phyloP scores from a whole-genome alignment of 192 early-diverging fungal genomes.

The Gonapodya prolifera region DNA sequence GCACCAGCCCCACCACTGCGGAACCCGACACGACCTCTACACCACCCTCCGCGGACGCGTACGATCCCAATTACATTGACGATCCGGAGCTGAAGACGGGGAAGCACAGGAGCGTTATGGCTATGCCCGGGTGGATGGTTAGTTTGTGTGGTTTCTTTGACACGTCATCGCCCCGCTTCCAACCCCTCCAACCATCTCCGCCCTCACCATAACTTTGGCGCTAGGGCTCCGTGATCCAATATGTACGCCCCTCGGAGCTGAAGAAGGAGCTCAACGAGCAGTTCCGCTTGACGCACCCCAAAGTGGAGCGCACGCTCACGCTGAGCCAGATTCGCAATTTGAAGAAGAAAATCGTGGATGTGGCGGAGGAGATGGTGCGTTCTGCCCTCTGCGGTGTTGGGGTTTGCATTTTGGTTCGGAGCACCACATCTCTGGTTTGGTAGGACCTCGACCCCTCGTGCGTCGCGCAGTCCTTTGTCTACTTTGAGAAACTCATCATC shows the following conservation, averaged over 20 bases:
- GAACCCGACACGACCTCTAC: too few species aligned
- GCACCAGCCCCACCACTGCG: background rate
- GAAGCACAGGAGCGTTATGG: conserved; percentile 61
- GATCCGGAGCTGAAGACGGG: conserved; percentile 73
- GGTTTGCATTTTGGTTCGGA: conserved; percentile 24
- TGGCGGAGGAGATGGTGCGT: conserved; percentile 32
- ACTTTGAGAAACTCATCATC: conserved; percentile 88
- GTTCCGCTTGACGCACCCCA: conserved; percentile 66
- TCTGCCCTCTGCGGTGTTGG: background rate
- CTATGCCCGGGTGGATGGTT: conserved; percentile 71
- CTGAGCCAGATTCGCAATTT: conserved; percentile 78
- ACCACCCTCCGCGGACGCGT: conserved; percentile 23
- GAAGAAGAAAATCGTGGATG: conserved; percentile 48
- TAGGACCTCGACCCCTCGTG: conserved; percentile 80
- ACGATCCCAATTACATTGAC: conserved; percentile 78
- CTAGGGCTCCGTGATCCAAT: conserved; percentile 71
- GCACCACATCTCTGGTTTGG: conserved; percentile 10
- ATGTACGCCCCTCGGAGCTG: conserved; percentile 64
- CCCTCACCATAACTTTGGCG: conserved; percentile 9
- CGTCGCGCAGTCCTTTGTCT: conserved; percentile 78
- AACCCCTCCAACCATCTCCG: conserved; percentile 1
- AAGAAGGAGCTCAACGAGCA: conserved; percentile 81
- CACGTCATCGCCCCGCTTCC: too few species aligned
- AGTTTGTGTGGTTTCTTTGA: background rate
- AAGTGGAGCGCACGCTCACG: conserved; percentile 66